Percentiles rank a stretch among this genome's conserved stretches.
phyloP scores from a whole-genome alignment of 139 green algal species.

The Mesotaenium endlicherianum region DNA sequence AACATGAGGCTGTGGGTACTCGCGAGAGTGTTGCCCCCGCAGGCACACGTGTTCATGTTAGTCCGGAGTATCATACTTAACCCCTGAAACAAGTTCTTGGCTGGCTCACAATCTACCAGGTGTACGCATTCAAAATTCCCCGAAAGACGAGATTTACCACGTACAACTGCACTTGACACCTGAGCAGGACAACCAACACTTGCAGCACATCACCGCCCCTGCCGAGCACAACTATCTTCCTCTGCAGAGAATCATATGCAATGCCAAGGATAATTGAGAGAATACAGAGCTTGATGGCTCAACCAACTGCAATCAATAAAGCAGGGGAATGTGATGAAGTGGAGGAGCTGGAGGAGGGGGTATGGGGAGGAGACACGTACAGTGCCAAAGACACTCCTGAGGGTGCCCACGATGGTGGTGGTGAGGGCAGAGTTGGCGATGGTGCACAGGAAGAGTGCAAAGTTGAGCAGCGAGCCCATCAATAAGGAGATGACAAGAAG shows the following conservation, averaged over 20 bases:
- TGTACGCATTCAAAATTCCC: too few relatives aligned
- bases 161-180: too few relatives aligned
- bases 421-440: slow-evolving; percentile 73
- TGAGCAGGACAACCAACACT: too few relatives aligned
- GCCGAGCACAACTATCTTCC: too few relatives aligned
- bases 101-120: too few relatives aligned
- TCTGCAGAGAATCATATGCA: too few relatives aligned
- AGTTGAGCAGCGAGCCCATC: slow-evolving; percentile 65
- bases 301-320: slow-evolving; percentile 9
- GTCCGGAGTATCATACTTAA: too few relatives aligned
- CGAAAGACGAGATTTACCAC: too few relatives aligned
- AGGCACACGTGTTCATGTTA: too few relatives aligned
- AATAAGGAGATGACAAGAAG: slow-evolving; percentile 23
- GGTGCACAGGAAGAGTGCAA: slow-evolving; percentile 71
- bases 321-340: not conserved
- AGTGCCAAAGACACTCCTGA: slow-evolving; percentile 57
- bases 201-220: too few relatives aligned
- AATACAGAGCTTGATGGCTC: not conserved
- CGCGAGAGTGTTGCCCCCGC: not conserved
- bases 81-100: too few relatives aligned
- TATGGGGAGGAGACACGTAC: slow-evolving; percentile 5
- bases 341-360: not conserved
- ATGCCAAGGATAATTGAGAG: too few relatives aligned
- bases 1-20: not conserved
- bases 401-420: slow-evolving; percentile 75